Base-by-base conservation (phyloP, 2,329 filamentous ascomycete genomes). In the Massarina eburnea region DNA sequence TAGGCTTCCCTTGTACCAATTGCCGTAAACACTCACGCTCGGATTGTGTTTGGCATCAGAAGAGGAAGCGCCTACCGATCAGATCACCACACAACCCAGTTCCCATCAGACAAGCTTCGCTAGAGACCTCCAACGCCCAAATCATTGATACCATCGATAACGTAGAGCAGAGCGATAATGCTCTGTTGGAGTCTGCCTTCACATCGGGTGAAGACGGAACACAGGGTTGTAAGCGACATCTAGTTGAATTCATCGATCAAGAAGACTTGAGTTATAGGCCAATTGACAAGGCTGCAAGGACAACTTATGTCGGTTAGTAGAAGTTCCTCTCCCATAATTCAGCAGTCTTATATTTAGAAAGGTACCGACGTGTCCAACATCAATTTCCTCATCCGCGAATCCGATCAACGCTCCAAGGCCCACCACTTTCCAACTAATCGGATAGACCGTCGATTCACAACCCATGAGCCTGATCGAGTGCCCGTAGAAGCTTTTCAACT, bases 361-460 rank as follows among this genome's bases (percentile, higher is more conserved):
- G 33, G 33, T n/a, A 36, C 33, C 18, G 33, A 36, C 10, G 33
- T 36, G 19, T 36, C 33, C 14, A 36, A 36, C 14, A 36, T 36
- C 14, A 36, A 36, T 10, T 36, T 36, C 18, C 33, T 36, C 5
- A 17, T 36, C 19, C 33, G 33, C 14, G 14, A 36, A 17, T 36
- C 33, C 12, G 4, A 15, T n/a, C 33, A 36, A 18, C 33, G 33
- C 14, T 15, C 14, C 10, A 36, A 15, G 3, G 33, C 19, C 18
- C 33, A 36, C 18, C 33, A 36, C 33, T 18, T 36, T 17, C 33
- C 33, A 5, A 41, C 39, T n/a, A 41, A 29, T 32, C 39, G 24
- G 3, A 17, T 41, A 10, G 26, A 29, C 26, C 12, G 26, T 8
- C 26, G 39, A 8, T 32, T 30, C 39, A 41, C 39, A 15, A 24